Evolutionary conservation across 2,329 filamentous ascomycete species (phyloP), one percentile per base, ranked within the genome.

Genomic region (Fusarium xylarioides): DNA sequence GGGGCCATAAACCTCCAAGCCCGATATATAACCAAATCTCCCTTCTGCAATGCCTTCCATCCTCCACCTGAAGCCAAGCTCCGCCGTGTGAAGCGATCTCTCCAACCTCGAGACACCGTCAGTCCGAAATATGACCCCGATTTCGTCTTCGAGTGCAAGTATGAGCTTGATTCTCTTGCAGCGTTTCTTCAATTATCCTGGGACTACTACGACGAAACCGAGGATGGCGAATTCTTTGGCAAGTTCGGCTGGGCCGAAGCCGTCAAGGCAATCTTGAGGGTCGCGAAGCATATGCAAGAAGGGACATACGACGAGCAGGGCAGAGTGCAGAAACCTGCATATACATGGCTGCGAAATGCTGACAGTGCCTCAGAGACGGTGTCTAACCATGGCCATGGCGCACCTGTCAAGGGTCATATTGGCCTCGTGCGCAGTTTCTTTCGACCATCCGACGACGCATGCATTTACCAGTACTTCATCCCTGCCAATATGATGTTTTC

Each of bases 41-140:
- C 95, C 2, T 95, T 95, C 83, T 98, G 95, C 86, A 97, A 98
- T 82, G 93, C 95, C 42, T 98, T 98, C 83, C 95, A 97, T 79
- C 93, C 95, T 1, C 95, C 95, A 0, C 85, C 89, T 5, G 93
- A 95, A 58, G 93, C 93, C 62, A 75, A 74, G 7, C 49, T 79
- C 16, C 60, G 66, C 52, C 74, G 63, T 56, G 38, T 59, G 38
- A 76, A 77, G 64, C 69, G 77, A 38, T 55, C 66, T 38, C 37
- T 80, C 30, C 34, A 69, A 42, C 58, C 76, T 38, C 77, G 87
- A n/a, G 92, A 93, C 80, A 76, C 82, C 77, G 82, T 85, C 82
- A 89, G 70, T 85, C 93, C 94, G 0, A 82, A 86, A 34, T 91
- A 93, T 32, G 93, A 92, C 76, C 86, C 87, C 3, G 85, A 86